These are phyloP conservation scores for Tranzscheliella williamsii DNA, from an alignment of 1,284 basidiomycete genomes.

Conservation along the genomic window DNA sequence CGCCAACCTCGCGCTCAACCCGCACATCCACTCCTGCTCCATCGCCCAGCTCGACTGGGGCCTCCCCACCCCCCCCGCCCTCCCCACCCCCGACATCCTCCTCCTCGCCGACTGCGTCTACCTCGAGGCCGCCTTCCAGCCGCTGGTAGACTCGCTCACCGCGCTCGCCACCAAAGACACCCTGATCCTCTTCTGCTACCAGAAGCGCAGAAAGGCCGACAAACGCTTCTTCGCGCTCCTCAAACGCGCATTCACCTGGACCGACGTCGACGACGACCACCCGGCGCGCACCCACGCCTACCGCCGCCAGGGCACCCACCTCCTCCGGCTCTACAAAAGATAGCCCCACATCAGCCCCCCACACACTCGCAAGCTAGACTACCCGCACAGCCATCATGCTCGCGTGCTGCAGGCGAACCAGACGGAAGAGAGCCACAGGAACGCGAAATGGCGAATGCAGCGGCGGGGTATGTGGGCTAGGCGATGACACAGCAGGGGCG, in stretches of 20 bases:
- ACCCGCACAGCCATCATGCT: no score
- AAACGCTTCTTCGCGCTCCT: constrained; percentile 83
- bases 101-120: constrained; percentile 79
- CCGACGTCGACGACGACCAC: constrained; percentile 65
- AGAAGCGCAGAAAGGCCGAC: constrained; percentile 91
- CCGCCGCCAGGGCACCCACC: constrained; percentile 47
- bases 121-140: constrained; percentile 82
- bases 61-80: not conserved
- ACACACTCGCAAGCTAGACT: not conserved
- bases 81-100: constrained; percentile 66
- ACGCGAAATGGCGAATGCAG: no score
- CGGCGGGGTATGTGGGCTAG: no score
- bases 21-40: constrained; percentile 5
- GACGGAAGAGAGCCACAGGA: no score
- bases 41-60: constrained; percentile 42
- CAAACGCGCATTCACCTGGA: constrained; percentile 80
- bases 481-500: no score
- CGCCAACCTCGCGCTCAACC: constrained; percentile 45
- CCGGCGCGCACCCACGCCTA: constrained; percentile 30
- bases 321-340: constrained; percentile 24
- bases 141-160: constrained; percentile 78
- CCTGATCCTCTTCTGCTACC: constrained; percentile 79
- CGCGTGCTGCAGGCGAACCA: no score
- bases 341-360: constrained; percentile 2
- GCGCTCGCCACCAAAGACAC: constrained; percentile 66